These are phyloP conservation scores for Coniosporium apollinis DNA, from an alignment of 495 filamentous ascomycete species.

Conservation along the genomic window DNA sequence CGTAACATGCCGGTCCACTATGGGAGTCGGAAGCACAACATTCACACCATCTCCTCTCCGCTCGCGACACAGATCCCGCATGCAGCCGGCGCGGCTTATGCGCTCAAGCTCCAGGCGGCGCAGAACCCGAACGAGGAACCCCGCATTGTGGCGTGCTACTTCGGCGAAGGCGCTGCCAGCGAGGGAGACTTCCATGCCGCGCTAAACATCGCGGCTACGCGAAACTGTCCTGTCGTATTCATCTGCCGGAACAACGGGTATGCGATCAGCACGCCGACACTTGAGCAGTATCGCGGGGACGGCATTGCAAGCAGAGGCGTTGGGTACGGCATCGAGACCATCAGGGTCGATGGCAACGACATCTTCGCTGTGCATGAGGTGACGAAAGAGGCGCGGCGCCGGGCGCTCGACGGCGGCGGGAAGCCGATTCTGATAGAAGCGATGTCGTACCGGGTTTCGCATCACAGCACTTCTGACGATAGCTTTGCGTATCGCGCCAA, in stretches of 20 bases:
- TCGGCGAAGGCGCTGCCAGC: conserved; percentile 93
- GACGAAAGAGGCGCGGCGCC: conserved; percentile 56
- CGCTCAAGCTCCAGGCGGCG: conserved; percentile 68
- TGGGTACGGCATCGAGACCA: conserved; percentile 93
- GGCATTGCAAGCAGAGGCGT: conserved; percentile 90
- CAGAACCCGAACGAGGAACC: conserved; percentile 49
- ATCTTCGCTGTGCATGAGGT: conserved; percentile 85
- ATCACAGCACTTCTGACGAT: conserved; percentile 97
- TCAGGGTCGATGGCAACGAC: conserved; percentile 93
- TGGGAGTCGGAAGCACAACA: conserved; percentile 63
- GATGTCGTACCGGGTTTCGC: conserved; percentile 93
- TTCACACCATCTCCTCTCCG: conserved; percentile 85
- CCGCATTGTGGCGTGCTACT: conserved; percentile 74
- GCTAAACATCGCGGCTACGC: conserved; percentile 88
- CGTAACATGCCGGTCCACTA: conserved; percentile 99
- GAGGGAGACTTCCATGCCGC: conserved; percentile 98
- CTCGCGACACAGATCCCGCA: conserved; percentile 94
- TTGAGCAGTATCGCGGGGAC: conserved; percentile 94
- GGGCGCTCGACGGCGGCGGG: conserved; percentile 63
- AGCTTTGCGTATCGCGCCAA: conserved; percentile 88
- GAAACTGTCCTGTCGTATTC: conserved; percentile 82
- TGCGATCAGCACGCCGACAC: conserved; percentile 83
- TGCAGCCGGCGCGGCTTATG: conserved; percentile 85
- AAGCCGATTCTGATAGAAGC: conserved; percentile 79
- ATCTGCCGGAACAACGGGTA: conserved; percentile 97